phyloP scores from a whole-genome alignment of 495 filamentous ascomycete species.

The Glarea lozoyensis region DNA sequence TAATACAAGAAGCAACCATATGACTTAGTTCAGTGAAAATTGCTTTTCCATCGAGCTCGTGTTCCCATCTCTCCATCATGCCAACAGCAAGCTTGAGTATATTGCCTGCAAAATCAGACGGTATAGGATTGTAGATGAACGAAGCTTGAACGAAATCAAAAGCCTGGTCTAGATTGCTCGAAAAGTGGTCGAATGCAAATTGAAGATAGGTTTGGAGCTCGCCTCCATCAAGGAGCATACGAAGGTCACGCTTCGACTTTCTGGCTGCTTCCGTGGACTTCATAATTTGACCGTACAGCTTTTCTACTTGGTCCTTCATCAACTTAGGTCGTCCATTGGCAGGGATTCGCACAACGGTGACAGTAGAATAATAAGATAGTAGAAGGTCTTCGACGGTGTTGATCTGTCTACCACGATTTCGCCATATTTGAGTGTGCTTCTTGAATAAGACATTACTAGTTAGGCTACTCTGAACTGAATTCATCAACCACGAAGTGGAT shows the following conservation, averaged over 20 bases:
- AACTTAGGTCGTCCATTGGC: constrained; percentile 33
- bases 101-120: constrained; percentile 42
- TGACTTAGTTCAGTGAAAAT: constrained; percentile 40
- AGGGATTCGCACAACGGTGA: constrained; percentile 45
- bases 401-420: constrained; percentile 22
- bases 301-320: constrained; percentile 39
- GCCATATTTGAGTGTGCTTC: constrained; percentile 28
- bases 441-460: constrained; percentile 19
- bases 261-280: constrained; percentile 29
- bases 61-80: constrained; percentile 35
- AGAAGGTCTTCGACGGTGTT: constrained; percentile 39
- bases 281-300: constrained; percentile 35
- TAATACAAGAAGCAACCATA: constrained; percentile 45
- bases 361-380: constrained; percentile 41
- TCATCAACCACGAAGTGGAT: constrained; percentile 34
- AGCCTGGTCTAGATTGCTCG: constrained; percentile 36
- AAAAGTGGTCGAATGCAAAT: constrained; percentile 48
- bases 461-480: constrained; percentile 22
- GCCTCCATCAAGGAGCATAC: constrained; percentile 41
- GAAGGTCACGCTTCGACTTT: constrained; percentile 28
- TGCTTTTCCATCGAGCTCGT: constrained; percentile 18
- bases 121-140: constrained; percentile 34
- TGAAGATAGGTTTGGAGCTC: constrained; percentile 42
- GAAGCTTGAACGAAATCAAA: constrained; percentile 48
- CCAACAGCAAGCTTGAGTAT: constrained; percentile 41